Conservation (phyloP, 495 filamentous ascomycete species). For the Cudoniella acicularis region DNA sequence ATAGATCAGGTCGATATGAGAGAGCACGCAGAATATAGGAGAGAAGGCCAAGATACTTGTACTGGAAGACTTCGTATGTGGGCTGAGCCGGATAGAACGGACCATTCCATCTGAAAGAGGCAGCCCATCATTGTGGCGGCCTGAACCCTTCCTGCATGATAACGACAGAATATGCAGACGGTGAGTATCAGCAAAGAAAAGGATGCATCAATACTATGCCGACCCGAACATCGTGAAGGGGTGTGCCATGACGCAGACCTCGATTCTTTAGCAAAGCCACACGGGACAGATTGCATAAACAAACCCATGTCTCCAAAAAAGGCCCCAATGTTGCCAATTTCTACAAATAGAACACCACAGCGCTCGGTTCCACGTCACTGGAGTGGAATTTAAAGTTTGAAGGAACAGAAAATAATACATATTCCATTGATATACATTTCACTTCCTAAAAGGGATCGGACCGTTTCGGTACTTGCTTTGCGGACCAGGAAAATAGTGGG, state of each 20-base stretch:
- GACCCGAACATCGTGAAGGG: no score
- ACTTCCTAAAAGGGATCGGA: neutral
- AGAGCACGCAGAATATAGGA: no score
- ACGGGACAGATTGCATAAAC: neutral
- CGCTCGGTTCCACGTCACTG: neutral
- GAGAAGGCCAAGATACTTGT: no score
- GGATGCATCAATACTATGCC: no score
- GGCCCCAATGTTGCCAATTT: neutral
- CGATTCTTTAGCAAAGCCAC: neutral
- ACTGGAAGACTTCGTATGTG: no score
- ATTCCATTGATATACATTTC: neutral
- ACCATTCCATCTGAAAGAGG: no score
- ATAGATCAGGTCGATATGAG: no score
- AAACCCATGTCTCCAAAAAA: neutral
- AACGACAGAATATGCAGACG: neutral
- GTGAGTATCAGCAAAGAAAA: no score
- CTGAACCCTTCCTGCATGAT: neutral
- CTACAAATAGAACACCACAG: neutral
- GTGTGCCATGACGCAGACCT: neutral
- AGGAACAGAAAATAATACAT: neutral
- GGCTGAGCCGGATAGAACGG: no score
- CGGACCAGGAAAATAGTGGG: neutral
- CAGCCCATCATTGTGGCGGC: no score
- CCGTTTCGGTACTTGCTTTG: neutral
- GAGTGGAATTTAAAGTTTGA: neutral